Evolutionary conservation across 73 alveolate genomes (phyloP), one percentile per base, ranked within the genome.

Genomic region (Stentor roeselii): DNA sequence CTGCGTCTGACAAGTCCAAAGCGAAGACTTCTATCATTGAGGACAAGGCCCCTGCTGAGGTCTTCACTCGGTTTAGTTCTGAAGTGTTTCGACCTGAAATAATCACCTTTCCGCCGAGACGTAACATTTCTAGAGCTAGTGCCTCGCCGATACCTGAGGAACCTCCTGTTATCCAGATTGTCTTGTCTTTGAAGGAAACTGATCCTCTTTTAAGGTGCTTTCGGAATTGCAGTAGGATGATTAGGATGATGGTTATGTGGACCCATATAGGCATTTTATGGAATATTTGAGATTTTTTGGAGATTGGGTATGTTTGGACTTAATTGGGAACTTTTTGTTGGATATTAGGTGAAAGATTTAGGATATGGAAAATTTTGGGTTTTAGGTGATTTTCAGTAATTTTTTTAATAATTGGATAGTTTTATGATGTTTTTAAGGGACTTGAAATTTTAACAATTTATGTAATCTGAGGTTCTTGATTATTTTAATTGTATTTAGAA

Each of bases 71-170:
- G 31, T 31, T 75, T 36, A 84, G 87, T 39, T 84, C 89, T 2
- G 61, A 38, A 75, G 14, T 37, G 21, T 76, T 84, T 75, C 88
- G 36, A n/a, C 86, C 75, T 38, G 89, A 75, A 6, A 84, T 21
- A 42, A 84, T 84, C 11, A 84, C 75, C 34, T 58, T 36, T n/a
- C 88, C 87, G 31, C 87, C 87, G 39, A 37, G 36, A 3, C 30
- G 61, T 31, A 77, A 32, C 2, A 84, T 31, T 35, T 84, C 78
- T 21, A 58, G 39, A 27, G 87, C 77, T 3, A 84, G n/a, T 14
- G 38, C 36, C 39, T 84, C 89, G n/a, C 89, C 89, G n/a, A 84
- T 84, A 67, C 89, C 89, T 1, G 87, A 75, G 15, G 89, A 84
- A 2, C 86, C 89, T 31, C 89, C 89, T 35, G 89, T 84, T 78